Evolutionary conservation across 83 land plant genomes (phyloP), one percentile per base, ranked within the genome.

Genomic region (Thuja plicata): DNA sequence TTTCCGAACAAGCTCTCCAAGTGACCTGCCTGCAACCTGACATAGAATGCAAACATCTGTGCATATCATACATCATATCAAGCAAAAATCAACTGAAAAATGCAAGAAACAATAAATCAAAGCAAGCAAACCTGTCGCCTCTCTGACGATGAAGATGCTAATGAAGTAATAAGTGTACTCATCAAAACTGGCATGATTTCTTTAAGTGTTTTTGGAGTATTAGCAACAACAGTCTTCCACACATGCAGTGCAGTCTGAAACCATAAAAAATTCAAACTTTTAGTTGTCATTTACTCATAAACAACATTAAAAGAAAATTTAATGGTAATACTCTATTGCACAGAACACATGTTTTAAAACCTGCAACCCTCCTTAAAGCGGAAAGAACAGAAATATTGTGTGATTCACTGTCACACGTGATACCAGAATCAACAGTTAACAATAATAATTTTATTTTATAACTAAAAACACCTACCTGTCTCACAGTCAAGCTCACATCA

Each of bases 171-270:
- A 46, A 99, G 94, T 32, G 99, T 99, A 80, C 92, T 94, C 99
- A 99, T 99, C 45, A 99, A 87, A 84, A 97, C 99, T 55, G 99
- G 99, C 99, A 99, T 95, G 73, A 99, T 99, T 92, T 99, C 99
- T 89, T 94, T 96, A 46, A 99, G 94, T 66, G 99, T 99, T 89
- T 96, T 99, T n/a, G 99, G 99, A 86, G 99, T 99, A 89, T 99
- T 99, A 45, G 99, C 98, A n/a, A 99, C 99, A 55, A 99, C 94
- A 90, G 99, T 99, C 91, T 99, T 99, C 99, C 99, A 99, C 15
- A 99, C 99, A 93, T 99, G 99, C 77, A 99, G 89, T 0, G 99
- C 99, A 91, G 99, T 98, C 99, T 99, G 93, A 34, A 78, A 55
- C 82, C 10, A 76, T 16, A 15, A 9, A 76, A 57, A 57, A 91